Evolutionary conservation across 179 eudicot genomes (phyloP), one percentile per base, ranked within the genome.

Genomic region (Amaranthus tricolor): DNA sequence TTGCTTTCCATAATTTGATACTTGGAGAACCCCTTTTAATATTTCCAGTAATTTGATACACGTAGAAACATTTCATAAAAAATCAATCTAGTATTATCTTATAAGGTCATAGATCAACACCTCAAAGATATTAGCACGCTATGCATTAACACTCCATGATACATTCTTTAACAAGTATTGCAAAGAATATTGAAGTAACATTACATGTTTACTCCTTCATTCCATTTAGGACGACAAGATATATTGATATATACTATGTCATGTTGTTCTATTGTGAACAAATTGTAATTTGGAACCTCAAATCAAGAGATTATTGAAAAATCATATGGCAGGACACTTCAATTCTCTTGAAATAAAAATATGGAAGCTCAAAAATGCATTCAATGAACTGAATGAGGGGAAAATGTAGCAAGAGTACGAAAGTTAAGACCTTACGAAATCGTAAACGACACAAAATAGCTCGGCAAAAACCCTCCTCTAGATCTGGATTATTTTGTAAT

Each of bases 341-440:
- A 61, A 54, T 15, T 68, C 71, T 17, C 58, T 51, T 53, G 72
- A 60, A n/a, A 14, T 62, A 48, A 20, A 62, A 50, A 31, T 31
- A 40, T 9, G 17, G 13, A 65, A 63, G 43, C 48, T 56, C 12
- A 44, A 66, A 15, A 6, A 43, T 15, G 15, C 53, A 71, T 20
- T 24, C 57, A 69, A 16, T 61, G 24, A 7, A 64, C 17, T 7
- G 11, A 40, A 16, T 62, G 15, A 66, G 51, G 49, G 56, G 13
- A 53, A 24, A 66, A 53, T 10, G 55, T 59, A 75, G 74, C 21
- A 69, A 77, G 81, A 73, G 78, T 52, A 84, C 84, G 86, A 68
- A 84, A 84, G 84, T 83, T 83, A 88, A 88, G 95, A 95, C 99
- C 99, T 95, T 95, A 95, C 97, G 98, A 87, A 95, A 95, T 82